Base-by-base conservation (phyloP, 768 basidiomycete species). In the Cantharellus cinnabarinus region DNA sequence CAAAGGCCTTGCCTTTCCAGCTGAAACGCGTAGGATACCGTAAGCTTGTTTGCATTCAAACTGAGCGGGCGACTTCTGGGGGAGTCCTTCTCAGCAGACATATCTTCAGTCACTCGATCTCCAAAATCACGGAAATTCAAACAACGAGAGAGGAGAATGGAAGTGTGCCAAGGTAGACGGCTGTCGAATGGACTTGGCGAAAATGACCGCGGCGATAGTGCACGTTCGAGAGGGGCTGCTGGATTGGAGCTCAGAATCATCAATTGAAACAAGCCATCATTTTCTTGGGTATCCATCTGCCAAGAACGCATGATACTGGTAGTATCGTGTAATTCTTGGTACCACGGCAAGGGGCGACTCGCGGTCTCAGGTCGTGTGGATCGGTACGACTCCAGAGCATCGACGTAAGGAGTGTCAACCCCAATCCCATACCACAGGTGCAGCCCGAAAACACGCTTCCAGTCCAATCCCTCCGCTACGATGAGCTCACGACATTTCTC, bases 381-480 rank as follows among this genome's bases (percentile, higher is more conserved):
- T 29, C 41, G 35, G 67, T 85, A 94, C 0, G 77, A 70, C 5
- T 74, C 69, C 64, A 88, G 81, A 0, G 83, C 82, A 50, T 84
- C 77, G 2, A 79, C 72, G 60, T 90, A 78, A 3, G 86, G 73
- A 2, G 83, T 76, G 41, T 69, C 69, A 55, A 71, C 66, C 3
- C 79, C 75, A 50, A 82, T 76, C 0, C 80, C 81, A 68, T 82
- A 97, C 95, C 95, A 99, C 40, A 98, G 71, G 62, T 83, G 82
- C 50, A 97, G 71, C 2, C 89, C 95, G 67, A 98, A 87, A 0
- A 83, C 82, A 20, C 90, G 80, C 68, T 90, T 93, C 95, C 95
- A 99, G 67, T 95, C 93, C 58, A 97, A 70, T 0, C 79, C 85
- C 57, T 81, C 72, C 15, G 80, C 74, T 3, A 95, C 73, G 59